Percentiles rank a stretch among this genome's conserved stretches.
Conservation (phyloP, 352 stramenopile species). For the Pythium folliculosum region DNA sequence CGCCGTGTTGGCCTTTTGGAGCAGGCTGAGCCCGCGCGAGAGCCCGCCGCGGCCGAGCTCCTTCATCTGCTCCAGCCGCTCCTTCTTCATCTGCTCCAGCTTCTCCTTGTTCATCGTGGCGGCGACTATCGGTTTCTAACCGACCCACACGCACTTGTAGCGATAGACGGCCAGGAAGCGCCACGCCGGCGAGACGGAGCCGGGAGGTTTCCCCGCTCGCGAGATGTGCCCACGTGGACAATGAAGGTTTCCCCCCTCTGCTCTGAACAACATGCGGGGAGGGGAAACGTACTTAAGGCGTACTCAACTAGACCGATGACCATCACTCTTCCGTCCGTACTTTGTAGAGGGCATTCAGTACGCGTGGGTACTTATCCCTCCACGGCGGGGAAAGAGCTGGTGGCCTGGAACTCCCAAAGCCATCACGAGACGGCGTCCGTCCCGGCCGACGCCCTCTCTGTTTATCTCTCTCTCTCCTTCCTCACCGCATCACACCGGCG, state of each 20-base stretch:
- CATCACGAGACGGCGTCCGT: not conserved
- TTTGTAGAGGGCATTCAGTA: slow-evolving; percentile 5
- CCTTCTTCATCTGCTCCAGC: slow-evolving; percentile 78
- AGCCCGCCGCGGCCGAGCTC: slow-evolving; percentile 76
- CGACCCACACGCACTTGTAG: no score
- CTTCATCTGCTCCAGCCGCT: slow-evolving; percentile 89
- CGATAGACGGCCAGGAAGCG: no score
- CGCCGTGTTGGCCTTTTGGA: slow-evolving; percentile 46
- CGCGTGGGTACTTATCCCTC: slow-evolving; percentile 2
- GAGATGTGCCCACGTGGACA: not conserved
- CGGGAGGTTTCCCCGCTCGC: not conserved
- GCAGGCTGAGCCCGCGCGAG: slow-evolving; percentile 78
- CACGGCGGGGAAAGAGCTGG: slow-evolving; percentile 1
- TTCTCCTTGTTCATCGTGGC: slow-evolving; percentile 37
- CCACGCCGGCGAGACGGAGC: not conserved
- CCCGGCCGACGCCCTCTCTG: not conserved
- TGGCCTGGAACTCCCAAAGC: slow-evolving; percentile 4
- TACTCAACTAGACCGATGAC: not conserved
- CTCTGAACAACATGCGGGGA: slow-evolving; percentile 11
- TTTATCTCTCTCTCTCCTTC: slow-evolving; percentile 4
- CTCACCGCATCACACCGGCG: not conserved
- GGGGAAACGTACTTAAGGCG: slow-evolving; percentile 8
- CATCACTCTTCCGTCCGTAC: not conserved
- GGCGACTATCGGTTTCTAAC: no score
- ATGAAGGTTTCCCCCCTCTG: not conserved